Evolutionary conservation across 495 filamentous ascomycete species (phyloP).

Genomic region (Tuber melanosporum): DNA sequence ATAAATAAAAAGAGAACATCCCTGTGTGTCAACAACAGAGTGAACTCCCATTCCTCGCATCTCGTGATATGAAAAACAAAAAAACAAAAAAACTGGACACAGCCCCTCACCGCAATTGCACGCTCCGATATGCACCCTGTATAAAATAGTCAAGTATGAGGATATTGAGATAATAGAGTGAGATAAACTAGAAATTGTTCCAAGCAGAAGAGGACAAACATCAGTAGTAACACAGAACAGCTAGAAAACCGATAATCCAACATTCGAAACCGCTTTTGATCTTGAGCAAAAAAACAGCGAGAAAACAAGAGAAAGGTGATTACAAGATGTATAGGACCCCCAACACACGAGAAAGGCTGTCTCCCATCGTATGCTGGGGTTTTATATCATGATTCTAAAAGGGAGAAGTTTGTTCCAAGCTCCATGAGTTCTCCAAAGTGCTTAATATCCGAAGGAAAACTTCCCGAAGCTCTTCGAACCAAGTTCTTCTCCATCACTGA

Average conservation of each 20-base stretch:
- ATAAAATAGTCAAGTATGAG: conserved; percentile 28
- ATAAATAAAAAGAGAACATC: not conserved
- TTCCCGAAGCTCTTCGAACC: not conserved
- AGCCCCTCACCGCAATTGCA: conserved; percentile 32
- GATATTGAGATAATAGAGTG: conserved; percentile 22
- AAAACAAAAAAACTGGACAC: conserved; percentile 18
- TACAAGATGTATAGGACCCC: not conserved
- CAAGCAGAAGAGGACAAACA: conserved; percentile 13
- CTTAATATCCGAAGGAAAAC: not conserved
- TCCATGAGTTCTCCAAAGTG: not conserved
- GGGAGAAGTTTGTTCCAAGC: not conserved
- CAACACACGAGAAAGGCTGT: not conserved
- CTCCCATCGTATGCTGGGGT: not conserved
- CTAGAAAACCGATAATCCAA: not conserved
- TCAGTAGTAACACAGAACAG: not conserved
- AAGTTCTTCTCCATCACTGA: conserved; percentile 7
- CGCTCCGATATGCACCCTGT: conserved; percentile 34
- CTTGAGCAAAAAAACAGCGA: not conserved
- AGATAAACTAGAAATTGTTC: conserved; percentile 16
- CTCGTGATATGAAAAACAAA: conserved; percentile 1
- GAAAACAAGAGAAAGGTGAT: not conserved
- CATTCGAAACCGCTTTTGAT: not conserved
- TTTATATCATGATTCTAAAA: conserved; percentile 3
- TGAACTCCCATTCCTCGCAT: not conserved
- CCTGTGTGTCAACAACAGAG: not conserved